Percentiles rank a stretch among this genome's conserved stretches.
Conservation (phyloP, 1,284 basidiomycete genomes). For the Cystobasidium sp. region DNA sequence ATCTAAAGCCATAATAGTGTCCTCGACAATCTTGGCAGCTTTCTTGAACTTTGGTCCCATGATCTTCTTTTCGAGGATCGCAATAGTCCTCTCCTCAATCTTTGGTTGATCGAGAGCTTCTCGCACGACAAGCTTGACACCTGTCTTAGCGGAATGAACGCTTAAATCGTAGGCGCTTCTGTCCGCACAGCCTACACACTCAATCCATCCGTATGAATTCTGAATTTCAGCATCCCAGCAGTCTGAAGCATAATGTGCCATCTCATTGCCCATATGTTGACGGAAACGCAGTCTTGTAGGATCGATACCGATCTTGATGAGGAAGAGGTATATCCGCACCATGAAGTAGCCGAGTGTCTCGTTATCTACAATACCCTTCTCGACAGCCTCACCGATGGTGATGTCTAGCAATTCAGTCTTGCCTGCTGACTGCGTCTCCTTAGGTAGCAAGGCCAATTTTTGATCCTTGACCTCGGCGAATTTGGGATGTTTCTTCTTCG, state of each 20-base stretch:
- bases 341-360: conserved; percentile 98
- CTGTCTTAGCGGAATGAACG: conserved; percentile 63
- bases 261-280: conserved; percentile 96
- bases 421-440: conserved; percentile 79
- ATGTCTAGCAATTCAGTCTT: conserved; percentile 69
- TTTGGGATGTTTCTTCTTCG: conserved; percentile 83
- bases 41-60: conserved; percentile 89
- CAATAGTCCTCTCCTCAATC: conserved; percentile 72
- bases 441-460: conserved; percentile 77
- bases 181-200: conserved; percentile 99
- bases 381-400: conserved; percentile 87
- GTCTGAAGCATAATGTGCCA: conserved; percentile 98
- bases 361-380: conserved; percentile 83
- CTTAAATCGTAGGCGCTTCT: conserved; percentile 89
- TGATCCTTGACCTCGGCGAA: conserved; percentile 82
- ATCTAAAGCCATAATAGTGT: conserved; percentile 69
- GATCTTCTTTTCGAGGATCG: conserved; percentile 83
- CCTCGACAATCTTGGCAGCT: conserved; percentile 75
- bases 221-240: conserved; percentile 99
- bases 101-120: conserved; percentile 82
- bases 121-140: conserved; percentile 64
- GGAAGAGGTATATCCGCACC: conserved; percentile 87
- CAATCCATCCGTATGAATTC: conserved; percentile 94
- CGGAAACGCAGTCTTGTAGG: conserved; percentile 84
- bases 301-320: conserved; percentile 90